Percentiles rank a stretch among this genome's conserved stretches.
phyloP scores from a whole-genome alignment of 2,329 filamentous ascomycete species.

The Ambrosiella xylebori region DNA sequence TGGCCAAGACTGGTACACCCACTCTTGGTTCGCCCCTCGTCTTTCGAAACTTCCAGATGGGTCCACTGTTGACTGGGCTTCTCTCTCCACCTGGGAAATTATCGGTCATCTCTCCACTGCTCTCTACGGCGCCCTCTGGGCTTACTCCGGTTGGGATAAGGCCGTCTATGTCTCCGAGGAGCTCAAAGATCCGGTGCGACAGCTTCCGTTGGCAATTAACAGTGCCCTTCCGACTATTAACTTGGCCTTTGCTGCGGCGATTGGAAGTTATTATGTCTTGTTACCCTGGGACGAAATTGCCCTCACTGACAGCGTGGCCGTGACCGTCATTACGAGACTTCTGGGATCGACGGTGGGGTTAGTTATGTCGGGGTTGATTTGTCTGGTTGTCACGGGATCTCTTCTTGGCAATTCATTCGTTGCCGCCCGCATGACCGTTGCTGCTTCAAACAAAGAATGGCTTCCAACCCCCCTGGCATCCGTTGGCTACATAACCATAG shows the following conservation, averaged over 20 bases:
- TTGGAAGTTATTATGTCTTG: slow-evolving; percentile 44
- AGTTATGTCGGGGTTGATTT: slow-evolving; percentile 37
- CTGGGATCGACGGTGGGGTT: slow-evolving; percentile 37
- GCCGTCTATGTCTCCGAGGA: slow-evolving; percentile 39
- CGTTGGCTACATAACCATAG: slow-evolving; percentile 21
- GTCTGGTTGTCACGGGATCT: slow-evolving; percentile 43
- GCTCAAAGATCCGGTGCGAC: slow-evolving; percentile 30
- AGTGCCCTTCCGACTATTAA: slow-evolving; percentile 42
- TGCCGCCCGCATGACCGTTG: slow-evolving; percentile 41
- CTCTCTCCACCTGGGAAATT: slow-evolving; percentile 36
- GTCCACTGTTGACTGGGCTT: slow-evolving; percentile 29
- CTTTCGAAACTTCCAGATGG: slow-evolving; percentile 33
- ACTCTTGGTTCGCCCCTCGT: slow-evolving; percentile 37
- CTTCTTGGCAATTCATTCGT: slow-evolving; percentile 47
- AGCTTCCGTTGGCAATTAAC: slow-evolving; percentile 45
- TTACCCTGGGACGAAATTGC: slow-evolving; percentile 42
- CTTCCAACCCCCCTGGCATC: slow-evolving; percentile 21
- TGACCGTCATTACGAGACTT: slow-evolving; percentile 39
- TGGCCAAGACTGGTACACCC: slow-evolving; percentile 33
- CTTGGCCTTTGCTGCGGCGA: slow-evolving; percentile 40
- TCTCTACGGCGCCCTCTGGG: slow-evolving; percentile 45
- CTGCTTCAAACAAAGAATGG: slow-evolving; percentile 36
- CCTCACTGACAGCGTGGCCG: slow-evolving; percentile 43
- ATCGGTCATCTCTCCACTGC: slow-evolving; percentile 43
- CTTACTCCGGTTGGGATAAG: slow-evolving; percentile 51